Evolutionary conservation across 345 rosid genomes (phyloP).

Genomic region (Ailanthus altissimus): DNA sequence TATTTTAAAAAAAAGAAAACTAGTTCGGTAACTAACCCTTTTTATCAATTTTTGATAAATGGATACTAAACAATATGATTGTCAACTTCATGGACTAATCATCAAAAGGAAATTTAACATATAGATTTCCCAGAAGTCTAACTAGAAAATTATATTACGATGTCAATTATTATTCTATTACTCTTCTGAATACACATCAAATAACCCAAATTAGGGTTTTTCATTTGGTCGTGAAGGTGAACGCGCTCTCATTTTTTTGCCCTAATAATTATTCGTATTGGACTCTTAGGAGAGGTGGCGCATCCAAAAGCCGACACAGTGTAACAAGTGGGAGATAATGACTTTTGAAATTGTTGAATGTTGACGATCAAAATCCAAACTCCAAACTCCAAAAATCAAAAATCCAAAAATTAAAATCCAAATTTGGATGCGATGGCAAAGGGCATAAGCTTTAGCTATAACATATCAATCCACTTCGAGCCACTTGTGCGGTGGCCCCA

Average conservation of each 20-base stretch:
- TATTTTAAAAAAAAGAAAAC: background rate
- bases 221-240: background rate
- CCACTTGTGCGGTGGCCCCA: too few relatives aligned
- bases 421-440: too few relatives aligned
- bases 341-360: background rate
- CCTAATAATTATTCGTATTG: background rate
- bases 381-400: too few relatives aligned
- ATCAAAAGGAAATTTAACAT: constrained; percentile 2
- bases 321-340: constrained; percentile 3
- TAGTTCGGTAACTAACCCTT: background rate
- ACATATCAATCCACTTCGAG: too few relatives aligned
- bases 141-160: background rate
- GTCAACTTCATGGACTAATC: constrained; percentile 15
- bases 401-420: too few relatives aligned
- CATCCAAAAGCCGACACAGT: background rate
- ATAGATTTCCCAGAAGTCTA: background rate
- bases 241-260: background rate
- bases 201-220: background rate
- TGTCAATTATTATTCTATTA: background rate
- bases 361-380: too few relatives aligned
- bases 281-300: background rate
- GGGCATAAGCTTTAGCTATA: too few relatives aligned
- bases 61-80: constrained; percentile 2
- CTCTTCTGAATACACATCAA: background rate
- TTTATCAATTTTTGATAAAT: background rate